These are phyloP conservation scores for Sicyos edulis DNA, from an alignment of 306 rosid species.

Conservation along the genomic window DNA sequence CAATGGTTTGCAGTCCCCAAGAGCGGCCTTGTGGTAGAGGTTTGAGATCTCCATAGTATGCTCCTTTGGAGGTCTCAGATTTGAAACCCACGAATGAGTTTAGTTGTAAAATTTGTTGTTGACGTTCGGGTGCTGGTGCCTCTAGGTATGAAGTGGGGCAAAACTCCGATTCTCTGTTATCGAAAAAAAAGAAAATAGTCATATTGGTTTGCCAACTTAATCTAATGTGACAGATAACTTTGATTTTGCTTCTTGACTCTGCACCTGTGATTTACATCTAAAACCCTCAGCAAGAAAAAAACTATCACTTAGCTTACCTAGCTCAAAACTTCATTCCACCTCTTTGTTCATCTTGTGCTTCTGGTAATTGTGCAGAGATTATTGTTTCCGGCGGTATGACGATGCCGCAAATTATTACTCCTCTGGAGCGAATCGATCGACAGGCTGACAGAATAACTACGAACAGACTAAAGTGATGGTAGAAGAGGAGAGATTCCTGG, in stretches of 20 bases:
- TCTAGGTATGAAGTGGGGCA: too few species aligned
- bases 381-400: conserved; percentile 92
- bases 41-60: too few species aligned
- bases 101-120: too few species aligned
- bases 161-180: too few species aligned
- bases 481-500: not conserved
- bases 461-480: conserved; percentile 44
- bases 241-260: not conserved
- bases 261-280: not conserved
- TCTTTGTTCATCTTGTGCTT: not conserved
- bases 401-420: conserved; percentile 77
- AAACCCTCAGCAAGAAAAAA: not conserved
- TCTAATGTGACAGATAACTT: not conserved
- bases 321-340: not conserved
- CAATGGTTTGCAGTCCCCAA: not conserved
- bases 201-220: too few species aligned
- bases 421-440: conserved; percentile 42
- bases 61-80: too few species aligned
- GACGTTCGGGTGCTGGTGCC: too few species aligned
- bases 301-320: not conserved
- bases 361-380: conserved; percentile 50
- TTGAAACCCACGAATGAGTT: too few species aligned
- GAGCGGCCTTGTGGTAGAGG: too few species aligned
- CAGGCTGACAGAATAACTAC: conserved; percentile 49
- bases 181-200: too few species aligned